Evolutionary conservation across 2,329 filamentous ascomycete species (phyloP).

Genomic region (Alternaria incomplexa): DNA sequence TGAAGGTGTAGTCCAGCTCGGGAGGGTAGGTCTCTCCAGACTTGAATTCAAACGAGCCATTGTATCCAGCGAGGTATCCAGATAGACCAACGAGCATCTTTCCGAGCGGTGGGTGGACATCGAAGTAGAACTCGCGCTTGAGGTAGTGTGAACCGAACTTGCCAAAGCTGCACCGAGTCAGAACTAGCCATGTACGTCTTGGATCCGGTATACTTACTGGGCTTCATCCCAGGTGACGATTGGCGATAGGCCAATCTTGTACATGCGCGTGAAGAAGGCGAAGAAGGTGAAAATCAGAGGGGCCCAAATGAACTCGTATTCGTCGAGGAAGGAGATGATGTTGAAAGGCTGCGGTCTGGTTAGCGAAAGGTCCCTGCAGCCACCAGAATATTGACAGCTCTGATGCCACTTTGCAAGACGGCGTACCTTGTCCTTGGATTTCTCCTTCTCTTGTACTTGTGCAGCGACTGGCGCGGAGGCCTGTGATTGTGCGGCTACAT

Average conservation of each 20-base stretch:
- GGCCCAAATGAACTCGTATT: slow-evolving; percentile 68
- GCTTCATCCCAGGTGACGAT: slow-evolving; percentile 81
- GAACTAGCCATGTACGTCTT: slow-evolving; percentile 6
- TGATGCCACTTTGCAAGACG: neutral
- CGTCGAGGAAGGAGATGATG: slow-evolving; percentile 67
- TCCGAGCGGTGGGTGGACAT: slow-evolving; percentile 92
- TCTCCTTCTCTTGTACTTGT: slow-evolving; percentile 49
- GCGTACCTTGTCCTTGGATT: slow-evolving; percentile 56
- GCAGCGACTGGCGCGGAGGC: slow-evolving; percentile 35
- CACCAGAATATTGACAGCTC: slow-evolving; percentile 4
- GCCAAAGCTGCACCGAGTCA: slow-evolving; percentile 69
- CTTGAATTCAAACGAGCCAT: slow-evolving; percentile 99
- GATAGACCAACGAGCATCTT: slow-evolving; percentile 99
- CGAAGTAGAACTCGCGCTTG: slow-evolving; percentile 99
- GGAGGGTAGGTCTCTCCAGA: slow-evolving; percentile 94
- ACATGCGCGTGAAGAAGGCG: slow-evolving; percentile 71
- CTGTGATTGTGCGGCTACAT: slow-evolving; percentile 43
- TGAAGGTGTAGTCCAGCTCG: slow-evolving; percentile 96
- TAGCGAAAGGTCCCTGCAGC: slow-evolving; percentile 16
- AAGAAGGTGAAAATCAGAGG: slow-evolving; percentile 68
- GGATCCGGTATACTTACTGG: slow-evolving; percentile 60
- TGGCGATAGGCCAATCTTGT: slow-evolving; percentile 70
- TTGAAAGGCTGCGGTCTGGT: slow-evolving; percentile 53
- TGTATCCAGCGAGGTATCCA: slow-evolving; percentile 95
- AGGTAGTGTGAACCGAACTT: slow-evolving; percentile 99